Percentiles rank a stretch among this genome's conserved stretches.
These are phyloP conservation scores for Hypoxylon trugodes DNA, from an alignment of 495 filamentous ascomycete species.

Conservation along the genomic window DNA sequence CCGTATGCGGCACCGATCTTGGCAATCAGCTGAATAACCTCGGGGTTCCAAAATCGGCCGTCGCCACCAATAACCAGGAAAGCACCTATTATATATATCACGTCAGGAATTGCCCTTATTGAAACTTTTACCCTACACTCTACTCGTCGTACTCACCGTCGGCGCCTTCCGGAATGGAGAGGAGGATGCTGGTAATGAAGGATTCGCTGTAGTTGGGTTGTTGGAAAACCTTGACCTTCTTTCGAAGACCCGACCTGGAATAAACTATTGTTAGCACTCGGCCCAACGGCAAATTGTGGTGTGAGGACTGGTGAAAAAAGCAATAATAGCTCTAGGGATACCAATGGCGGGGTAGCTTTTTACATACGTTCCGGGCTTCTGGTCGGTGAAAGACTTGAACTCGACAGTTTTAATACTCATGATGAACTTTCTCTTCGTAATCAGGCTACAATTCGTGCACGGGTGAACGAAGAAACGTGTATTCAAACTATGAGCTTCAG, in stretches of 20 bases:
- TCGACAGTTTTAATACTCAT: slow-evolving; percentile 82
- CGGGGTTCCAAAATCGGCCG: slow-evolving; percentile 96
- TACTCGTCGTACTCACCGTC: slow-evolving; percentile 55
- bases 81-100: slow-evolving; percentile 57
- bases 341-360: slow-evolving; percentile 42
- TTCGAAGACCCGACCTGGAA: slow-evolving; percentile 90
- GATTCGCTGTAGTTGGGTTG: slow-evolving; percentile 94
- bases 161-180: slow-evolving; percentile 94
- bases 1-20: slow-evolving; percentile 97
- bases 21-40: slow-evolving; percentile 94
- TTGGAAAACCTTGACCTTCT: slow-evolving; percentile 98
- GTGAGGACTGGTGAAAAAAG: not conserved
- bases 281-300: not conserved
- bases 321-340: slow-evolving; percentile 26
- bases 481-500: not conserved
- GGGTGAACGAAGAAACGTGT: no score
- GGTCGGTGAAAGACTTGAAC: slow-evolving; percentile 84
- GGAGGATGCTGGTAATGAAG: slow-evolving; percentile 90
- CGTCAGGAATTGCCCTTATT: not conserved
- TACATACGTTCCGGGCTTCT: slow-evolving; percentile 99
- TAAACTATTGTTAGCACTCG: slow-evolving; percentile 40
- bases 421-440: slow-evolving; percentile 4
- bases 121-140: not conserved
- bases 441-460: no score
- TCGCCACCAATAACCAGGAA: slow-evolving; percentile 98